These are phyloP conservation scores for Lichtheimia ramosa DNA, from an alignment of 371 early-diverging fungal genomes.

Conservation along the genomic window DNA sequence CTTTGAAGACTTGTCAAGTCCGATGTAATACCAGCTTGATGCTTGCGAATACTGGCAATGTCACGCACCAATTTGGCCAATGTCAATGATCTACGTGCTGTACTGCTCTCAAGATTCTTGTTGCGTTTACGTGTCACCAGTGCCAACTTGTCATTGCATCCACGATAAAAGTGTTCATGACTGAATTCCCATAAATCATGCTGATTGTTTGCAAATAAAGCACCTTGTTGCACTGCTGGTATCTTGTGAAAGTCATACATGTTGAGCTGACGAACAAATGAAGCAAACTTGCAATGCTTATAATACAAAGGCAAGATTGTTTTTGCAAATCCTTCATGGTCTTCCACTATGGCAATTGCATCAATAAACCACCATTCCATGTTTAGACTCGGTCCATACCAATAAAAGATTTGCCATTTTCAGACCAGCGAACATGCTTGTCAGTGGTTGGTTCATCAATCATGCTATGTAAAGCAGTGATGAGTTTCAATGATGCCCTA, in stretches of 20 bases:
- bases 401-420: conserved; percentile 72
- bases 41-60: conserved; percentile 76
- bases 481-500: neutral
- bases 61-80: conserved; percentile 65
- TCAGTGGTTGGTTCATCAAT: conserved; percentile 66
- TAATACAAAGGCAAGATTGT: conserved; percentile 82
- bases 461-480: conserved; percentile 47
- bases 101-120: conserved; percentile 41
- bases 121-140: conserved; percentile 53
- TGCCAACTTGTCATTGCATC: conserved; percentile 48
- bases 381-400: conserved; percentile 25
- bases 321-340: conserved; percentile 81
- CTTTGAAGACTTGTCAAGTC: conserved; percentile 82
- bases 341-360: conserved; percentile 46
- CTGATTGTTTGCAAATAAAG: conserved; percentile 61
- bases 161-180: conserved; percentile 50
- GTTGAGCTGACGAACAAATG: conserved; percentile 94
- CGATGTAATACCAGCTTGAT: conserved; percentile 78
- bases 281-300: conserved; percentile 91
- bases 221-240: conserved; percentile 76
- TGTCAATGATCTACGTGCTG: conserved; percentile 29
- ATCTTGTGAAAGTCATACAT: conserved; percentile 88
- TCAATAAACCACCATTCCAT: too few species aligned
- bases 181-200: conserved; percentile 62
- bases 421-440: conserved; percentile 74